A percentile compares a stretch with the other conserved stretches of the same genome.
Conservation (phyloP, 2,329 filamentous ascomycete genomes). For the Sclerotinia sclerotiorum region DNA sequence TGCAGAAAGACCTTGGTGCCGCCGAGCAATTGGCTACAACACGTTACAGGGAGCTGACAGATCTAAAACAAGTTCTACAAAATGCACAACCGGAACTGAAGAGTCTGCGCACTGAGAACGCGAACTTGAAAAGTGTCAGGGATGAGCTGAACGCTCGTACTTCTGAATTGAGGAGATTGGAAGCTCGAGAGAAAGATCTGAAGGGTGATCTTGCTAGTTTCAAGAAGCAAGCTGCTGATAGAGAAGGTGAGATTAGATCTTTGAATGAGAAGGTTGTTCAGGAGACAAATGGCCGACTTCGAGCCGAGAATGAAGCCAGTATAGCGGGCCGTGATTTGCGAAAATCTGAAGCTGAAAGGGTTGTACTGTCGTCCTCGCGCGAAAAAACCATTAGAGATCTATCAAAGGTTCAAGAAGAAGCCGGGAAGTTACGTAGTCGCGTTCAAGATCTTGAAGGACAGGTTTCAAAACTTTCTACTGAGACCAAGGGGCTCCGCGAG, state of each 20-base stretch:
- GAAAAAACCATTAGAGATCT: constrained; percentile 74
- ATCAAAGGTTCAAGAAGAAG: constrained; percentile 68
- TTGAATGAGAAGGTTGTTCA: constrained; percentile 76
- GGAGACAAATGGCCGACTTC: constrained; percentile 69
- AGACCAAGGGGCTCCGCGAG: constrained; percentile 68
- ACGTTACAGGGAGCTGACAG: constrained; percentile 83
- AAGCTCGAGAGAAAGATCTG: constrained; percentile 79
- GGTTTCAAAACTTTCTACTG: constrained; percentile 63
- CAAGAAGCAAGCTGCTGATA: constrained; percentile 69
- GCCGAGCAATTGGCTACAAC: constrained; percentile 83
- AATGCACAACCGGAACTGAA: constrained; percentile 86
- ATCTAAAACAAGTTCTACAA: constrained; percentile 75
- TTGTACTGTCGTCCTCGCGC: constrained; percentile 70
- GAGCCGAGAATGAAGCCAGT: constrained; percentile 76
- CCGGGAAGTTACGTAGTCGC: constrained; percentile 62
- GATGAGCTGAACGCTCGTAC: constrained; percentile 67
- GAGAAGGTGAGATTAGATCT: constrained; percentile 73
- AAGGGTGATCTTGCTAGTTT: constrained; percentile 69
- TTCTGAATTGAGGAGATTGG: constrained; percentile 69
- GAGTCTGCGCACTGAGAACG: constrained; percentile 73
- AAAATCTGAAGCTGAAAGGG: constrained; percentile 73
- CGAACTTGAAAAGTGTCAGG: constrained; percentile 69
- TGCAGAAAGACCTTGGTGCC: constrained; percentile 82
- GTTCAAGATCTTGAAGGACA: constrained; percentile 72
- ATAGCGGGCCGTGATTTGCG: constrained; percentile 75